These are phyloP conservation scores for Cryoendolithus antarcticus DNA, from an alignment of 2,329 filamentous ascomycete genomes.

Conservation along the genomic window DNA sequence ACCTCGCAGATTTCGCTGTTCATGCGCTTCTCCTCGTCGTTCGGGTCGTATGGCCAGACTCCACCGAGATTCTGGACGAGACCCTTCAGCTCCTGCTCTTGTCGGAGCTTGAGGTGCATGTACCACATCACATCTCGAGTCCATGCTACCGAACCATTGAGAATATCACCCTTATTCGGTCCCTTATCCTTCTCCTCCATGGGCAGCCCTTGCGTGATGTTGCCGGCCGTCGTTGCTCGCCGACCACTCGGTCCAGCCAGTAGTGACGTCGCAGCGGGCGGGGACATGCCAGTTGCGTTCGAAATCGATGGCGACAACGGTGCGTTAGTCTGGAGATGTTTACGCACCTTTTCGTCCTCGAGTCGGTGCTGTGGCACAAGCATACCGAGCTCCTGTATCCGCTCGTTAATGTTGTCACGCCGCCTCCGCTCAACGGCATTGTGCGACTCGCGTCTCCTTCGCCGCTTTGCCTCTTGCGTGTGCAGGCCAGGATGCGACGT, in stretches of 20 bases:
- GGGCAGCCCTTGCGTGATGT: constrained; percentile 83
- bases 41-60: constrained; percentile 66
- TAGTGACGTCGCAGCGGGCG: constrained; percentile 77
- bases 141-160: constrained; percentile 95
- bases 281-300: constrained; percentile 53
- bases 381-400: constrained; percentile 90
- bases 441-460: constrained; percentile 83
- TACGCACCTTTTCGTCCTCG: constrained; percentile 93
- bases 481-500: constrained; percentile 43
- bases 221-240: constrained; percentile 55
- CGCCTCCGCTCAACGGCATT: constrained; percentile 91
- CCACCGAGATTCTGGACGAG: constrained; percentile 60
- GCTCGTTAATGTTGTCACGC: constrained; percentile 96
- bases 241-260: constrained; percentile 75
- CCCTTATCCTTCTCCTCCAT: constrained; percentile 97
- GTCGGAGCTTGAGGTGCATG: constrained; percentile 74
- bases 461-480: constrained; percentile 85
- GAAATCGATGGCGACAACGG: constrained; percentile 69
- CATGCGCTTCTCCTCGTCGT: constrained; percentile 92
- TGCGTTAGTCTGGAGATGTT: constrained; percentile 85
- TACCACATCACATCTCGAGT: constrained; percentile 97
- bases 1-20: constrained; percentile 82
- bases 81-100: constrained; percentile 76
- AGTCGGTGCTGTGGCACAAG: constrained; percentile 84
- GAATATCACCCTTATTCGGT: constrained; percentile 95